A percentile compares a stretch with the other conserved stretches of the same genome.
These are phyloP conservation scores for Fusarium caatingaense DNA, from an alignment of 2,329 filamentous ascomycete genomes.

Conservation along the genomic window DNA sequence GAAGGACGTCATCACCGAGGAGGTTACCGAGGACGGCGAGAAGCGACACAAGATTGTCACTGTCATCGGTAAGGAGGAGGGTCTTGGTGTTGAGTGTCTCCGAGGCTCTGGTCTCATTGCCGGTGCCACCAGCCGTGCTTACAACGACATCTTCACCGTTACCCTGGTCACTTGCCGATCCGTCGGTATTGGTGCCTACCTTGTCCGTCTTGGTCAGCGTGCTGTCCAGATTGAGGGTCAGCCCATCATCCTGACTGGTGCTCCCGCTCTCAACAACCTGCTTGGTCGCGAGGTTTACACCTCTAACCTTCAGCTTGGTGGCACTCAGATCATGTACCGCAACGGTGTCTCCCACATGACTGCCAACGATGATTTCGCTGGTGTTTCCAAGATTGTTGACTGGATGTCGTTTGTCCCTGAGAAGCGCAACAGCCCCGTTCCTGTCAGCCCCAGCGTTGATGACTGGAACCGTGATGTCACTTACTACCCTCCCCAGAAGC, in stretches of 20 bases:
- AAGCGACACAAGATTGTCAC: conserved; percentile 94
- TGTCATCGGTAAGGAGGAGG: conserved; percentile 92
- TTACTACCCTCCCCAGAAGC: conserved; percentile 84
- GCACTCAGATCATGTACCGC: conserved; percentile 99
- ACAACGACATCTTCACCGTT: conserved; percentile 98
- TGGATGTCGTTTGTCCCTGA: conserved; percentile 98
- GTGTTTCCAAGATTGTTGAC: conserved; percentile 96
- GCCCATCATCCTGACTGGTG: conserved; percentile 98
- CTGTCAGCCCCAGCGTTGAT: conserved; percentile 88
- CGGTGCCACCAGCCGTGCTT: conserved; percentile 94
- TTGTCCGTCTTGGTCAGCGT: conserved; percentile 97
- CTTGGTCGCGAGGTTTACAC: conserved; percentile 98
- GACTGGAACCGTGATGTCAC: conserved; percentile 92
- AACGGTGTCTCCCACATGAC: conserved; percentile 99
- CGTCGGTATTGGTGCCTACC: conserved; percentile 98
- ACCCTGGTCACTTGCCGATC: conserved; percentile 98
- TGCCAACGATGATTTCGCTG: conserved; percentile 95
- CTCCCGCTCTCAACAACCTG: conserved; percentile 96
- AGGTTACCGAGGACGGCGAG: conserved; percentile 87
- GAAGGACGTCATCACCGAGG: conserved; percentile 80
- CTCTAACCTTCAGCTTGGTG: conserved; percentile 98
- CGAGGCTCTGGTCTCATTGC: conserved; percentile 98
- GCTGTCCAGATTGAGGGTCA: conserved; percentile 99
- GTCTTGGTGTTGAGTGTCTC: conserved; percentile 96
- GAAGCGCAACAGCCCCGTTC: conserved; percentile 91